Base-by-base conservation (phyloP, 176 grass and related monocot genomes). In the Avena sativa region DNA sequence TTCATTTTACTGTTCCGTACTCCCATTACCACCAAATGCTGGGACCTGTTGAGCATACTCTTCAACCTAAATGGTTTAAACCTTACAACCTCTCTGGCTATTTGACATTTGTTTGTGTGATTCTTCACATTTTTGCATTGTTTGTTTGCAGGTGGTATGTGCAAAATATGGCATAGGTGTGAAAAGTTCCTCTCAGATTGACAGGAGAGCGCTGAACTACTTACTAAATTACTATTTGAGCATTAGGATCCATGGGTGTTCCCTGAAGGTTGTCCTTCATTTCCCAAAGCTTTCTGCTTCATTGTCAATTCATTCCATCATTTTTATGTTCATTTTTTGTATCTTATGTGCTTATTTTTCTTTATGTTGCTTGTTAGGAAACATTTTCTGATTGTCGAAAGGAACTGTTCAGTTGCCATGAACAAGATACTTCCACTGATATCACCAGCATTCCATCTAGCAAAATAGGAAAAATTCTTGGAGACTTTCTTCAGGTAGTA, bases 191-290 rank as follows among this genome's bases (percentile, higher is more conserved):
- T 91, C 86, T 73, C 87, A 90, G 70, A 66, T 92, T 68, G 83
- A 95, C 66, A 85, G 79, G 70, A 86, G 72, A 59, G 86, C 83
- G 23, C 62, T 92, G 12, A 88, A 82, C 34, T 90, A 83, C 32
- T 53, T 95, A 25, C 67, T 95, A 26, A 83, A 65, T 15, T 47
- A 88, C 76, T 95, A 95, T 88, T 78, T 91, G 61, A 61, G 88
- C 49, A 89, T 89, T 75, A 49, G 80, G 28, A 30, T 76, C 84
- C 47, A 71, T 79, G 49, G 15, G 12, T 83, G 48, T 65, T 81
- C 85, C 67, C 61, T 49, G n/a, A 86, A 95, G 93, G 93, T 92
- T 87, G 16, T 88, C 48, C 26, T 75, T 36, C 46, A 57, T n/a
- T 86, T 51, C 20, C 11, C 14, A 14, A 48, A 6, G 40, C 44